Evolutionary conservation across 805 yeast species (phyloP).

Genomic region (Ogataea corticis): DNA sequence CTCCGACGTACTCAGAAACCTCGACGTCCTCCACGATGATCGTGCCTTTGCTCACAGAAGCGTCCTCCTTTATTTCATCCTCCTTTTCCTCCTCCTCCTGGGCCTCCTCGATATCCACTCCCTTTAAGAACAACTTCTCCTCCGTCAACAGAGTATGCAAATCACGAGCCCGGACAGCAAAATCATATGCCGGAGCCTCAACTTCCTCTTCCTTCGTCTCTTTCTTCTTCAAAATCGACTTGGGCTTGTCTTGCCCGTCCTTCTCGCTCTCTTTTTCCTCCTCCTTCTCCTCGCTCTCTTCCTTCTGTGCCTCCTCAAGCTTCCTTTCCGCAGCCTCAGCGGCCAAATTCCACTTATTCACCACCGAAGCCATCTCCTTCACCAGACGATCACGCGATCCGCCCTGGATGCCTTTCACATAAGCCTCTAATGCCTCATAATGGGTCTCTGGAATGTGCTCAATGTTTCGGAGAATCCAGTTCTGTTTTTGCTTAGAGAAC

Average conservation of each 20-base stretch:
- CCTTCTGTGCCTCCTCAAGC: constrained; percentile 34
- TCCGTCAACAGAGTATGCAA: constrained; percentile 38
- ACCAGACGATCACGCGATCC: constrained; percentile 62
- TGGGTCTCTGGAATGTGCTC: constrained; percentile 53
- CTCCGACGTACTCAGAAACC: constrained; percentile 36
- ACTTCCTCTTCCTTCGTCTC: constrained; percentile 19
- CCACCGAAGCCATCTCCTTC: constrained; percentile 46
- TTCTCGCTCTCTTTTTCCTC: constrained; percentile 16
- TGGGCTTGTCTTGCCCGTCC: constrained; percentile 11
- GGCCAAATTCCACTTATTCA: constrained; percentile 57
- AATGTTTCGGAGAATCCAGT: constrained; percentile 74
- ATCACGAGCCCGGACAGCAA: constrained; percentile 42
- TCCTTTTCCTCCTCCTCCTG: constrained; percentile 10
- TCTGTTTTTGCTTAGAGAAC: constrained; percentile 83
- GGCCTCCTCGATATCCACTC: constrained; percentile 27
- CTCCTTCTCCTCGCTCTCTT: constrained; percentile 10
- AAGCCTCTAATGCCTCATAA: constrained; percentile 48
- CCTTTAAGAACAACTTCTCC: constrained; percentile 37
- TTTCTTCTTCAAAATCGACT: constrained; percentile 15
- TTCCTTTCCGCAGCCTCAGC: constrained; percentile 43
- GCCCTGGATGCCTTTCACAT: constrained; percentile 67
- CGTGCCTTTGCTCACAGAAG: no score
- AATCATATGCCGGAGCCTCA: constrained; percentile 35
- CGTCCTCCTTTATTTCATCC: constrained; percentile 7
- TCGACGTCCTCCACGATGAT: constrained; percentile 46